Base-by-base conservation (phyloP, 495 filamentous ascomycete genomes). In the Trichoderma reesei region DNA sequence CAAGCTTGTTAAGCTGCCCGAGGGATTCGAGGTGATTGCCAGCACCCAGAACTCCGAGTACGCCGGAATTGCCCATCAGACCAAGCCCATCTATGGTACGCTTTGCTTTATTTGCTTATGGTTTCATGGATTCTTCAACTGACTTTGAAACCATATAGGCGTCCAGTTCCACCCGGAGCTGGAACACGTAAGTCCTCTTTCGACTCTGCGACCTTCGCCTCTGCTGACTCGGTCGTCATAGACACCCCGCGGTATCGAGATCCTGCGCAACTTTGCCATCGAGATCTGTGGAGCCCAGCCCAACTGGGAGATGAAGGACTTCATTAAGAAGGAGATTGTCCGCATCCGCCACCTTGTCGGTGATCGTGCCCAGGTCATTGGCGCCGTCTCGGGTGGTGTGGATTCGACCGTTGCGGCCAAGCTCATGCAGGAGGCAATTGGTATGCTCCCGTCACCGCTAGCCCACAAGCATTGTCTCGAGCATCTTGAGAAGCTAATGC, bases 151-250 rank as follows among this genome's bases (percentile, higher is more conserved):
- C 62, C n/a, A 20, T 9, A 8, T 14, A 70, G 68, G 71, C 63
- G 54, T 96, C 31, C 91, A 96, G 73, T 91, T 95, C 71, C 91
- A 96, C 71, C 91, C 91, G 1, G 91, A 96, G 73, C 87, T 93
- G 64, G 86, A 87, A 11, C 56, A 62, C 36, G 60, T 37, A 62
- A 36, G 56, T 60, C 20, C 26, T 34, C 0, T 38, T 20, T n/a
- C 11, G 31, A 31, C 11, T 36, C 5, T 11, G 1, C 26, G 26
- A 26, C 26, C 26, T 34, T 36, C 56, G 56, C 56, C 10, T n/a
- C 26, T 38, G 6, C 16, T 60, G 16, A 60, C 56, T 60, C 26
- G 11, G 18, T 2, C 8, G 5, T 54, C 31, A 38, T 87, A 91
- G 71, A 87, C 87, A 0, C 80, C 80, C 1, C 73, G 78, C 61